Evolutionary conservation across 1,284 basidiomycete genomes (phyloP).

Genomic region (Pisolithus thermaeus): DNA sequence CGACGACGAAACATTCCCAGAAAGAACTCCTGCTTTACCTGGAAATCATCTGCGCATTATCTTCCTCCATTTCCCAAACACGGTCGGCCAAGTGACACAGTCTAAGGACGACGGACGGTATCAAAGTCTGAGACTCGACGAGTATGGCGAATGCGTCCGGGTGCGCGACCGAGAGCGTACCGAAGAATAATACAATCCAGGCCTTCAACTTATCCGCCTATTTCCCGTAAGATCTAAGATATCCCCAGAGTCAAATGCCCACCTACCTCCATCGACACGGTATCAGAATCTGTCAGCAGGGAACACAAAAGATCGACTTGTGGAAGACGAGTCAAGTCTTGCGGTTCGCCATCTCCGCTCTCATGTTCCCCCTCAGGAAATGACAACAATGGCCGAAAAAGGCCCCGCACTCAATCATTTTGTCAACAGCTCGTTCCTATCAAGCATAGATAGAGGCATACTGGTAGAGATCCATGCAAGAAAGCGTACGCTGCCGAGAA

Average conservation of each 20-base stretch:
- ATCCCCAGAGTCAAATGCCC: conserved; percentile 3
- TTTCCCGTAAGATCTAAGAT: neutral
- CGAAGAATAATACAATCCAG: conserved; percentile 50
- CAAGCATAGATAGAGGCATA: conserved; percentile 31
- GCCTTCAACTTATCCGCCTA: conserved; percentile 41
- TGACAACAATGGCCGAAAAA: conserved; percentile 37
- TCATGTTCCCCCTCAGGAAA: conserved; percentile 15
- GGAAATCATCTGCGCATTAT: conserved; percentile 30
- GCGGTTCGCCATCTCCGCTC: conserved; percentile 8
- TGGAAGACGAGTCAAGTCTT: conserved; percentile 32
- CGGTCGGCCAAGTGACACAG: conserved; percentile 46
- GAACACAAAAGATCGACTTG: conserved; percentile 52
- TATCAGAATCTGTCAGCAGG: conserved; percentile 42
- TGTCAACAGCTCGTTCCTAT: conserved; percentile 16
- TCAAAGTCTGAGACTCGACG: conserved; percentile 45
- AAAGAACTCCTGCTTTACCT: conserved; percentile 29
- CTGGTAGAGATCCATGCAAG: conserved; percentile 54
- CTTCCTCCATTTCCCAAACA: conserved; percentile 62
- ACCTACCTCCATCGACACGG: conserved; percentile 38
- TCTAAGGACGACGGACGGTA: conserved; percentile 57
- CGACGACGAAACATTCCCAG: neutral
- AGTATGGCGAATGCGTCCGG: conserved; percentile 45
- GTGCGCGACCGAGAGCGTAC: conserved; percentile 49
- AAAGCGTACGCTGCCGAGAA: conserved; percentile 40
- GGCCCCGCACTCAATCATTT: conserved; percentile 26